Percentiles rank a stretch among this genome's conserved stretches.
phyloP scores from a whole-genome alignment of 768 basidiomycete genomes.

The Daedaleopsis sinensis region DNA sequence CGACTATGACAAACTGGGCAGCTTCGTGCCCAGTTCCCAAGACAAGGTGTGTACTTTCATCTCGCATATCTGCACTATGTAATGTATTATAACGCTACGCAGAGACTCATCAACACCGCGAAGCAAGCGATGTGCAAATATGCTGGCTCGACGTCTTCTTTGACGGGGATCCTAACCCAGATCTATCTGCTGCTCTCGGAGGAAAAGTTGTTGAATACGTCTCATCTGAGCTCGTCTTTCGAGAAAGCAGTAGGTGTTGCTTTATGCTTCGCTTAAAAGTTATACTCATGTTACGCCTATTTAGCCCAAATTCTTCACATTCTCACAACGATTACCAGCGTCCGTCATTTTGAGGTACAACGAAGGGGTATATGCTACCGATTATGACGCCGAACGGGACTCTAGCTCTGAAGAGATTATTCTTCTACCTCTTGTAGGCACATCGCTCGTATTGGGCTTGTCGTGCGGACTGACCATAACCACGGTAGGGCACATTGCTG shows the following conservation, averaged over 20 bases:
- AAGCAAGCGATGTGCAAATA: slow-evolving; percentile 46
- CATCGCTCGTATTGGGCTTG: background rate
- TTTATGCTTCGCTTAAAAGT: background rate
- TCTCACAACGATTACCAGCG: slow-evolving; percentile 78
- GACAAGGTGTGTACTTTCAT: slow-evolving; percentile 56
- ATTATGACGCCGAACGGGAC: slow-evolving; percentile 50
- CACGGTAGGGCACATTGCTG: slow-evolving; percentile 74
- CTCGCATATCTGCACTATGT: background rate
- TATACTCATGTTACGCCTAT: background rate
- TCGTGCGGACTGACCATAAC: background rate
- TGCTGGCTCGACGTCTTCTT: slow-evolving; percentile 87
- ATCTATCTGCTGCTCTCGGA: slow-evolving; percentile 87
- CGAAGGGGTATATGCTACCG: slow-evolving; percentile 70
- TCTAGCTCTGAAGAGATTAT: slow-evolving; percentile 59
- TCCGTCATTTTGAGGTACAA: slow-evolving; percentile 67
- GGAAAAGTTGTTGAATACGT: slow-evolving; percentile 65
- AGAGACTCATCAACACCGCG: background rate
- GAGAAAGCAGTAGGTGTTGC: slow-evolving; percentile 50
- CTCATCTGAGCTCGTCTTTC: slow-evolving; percentile 63
- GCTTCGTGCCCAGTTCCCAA: slow-evolving; percentile 77
- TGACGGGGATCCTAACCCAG: slow-evolving; percentile 82
- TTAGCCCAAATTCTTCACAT: slow-evolving; percentile 53
- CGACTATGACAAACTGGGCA: slow-evolving; percentile 75
- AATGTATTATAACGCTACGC: background rate
- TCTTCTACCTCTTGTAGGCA: slow-evolving; percentile 61